Base-by-base conservation (phyloP, 495 filamentous ascomycete species). In the Aspergillus carlsbadensis region DNA sequence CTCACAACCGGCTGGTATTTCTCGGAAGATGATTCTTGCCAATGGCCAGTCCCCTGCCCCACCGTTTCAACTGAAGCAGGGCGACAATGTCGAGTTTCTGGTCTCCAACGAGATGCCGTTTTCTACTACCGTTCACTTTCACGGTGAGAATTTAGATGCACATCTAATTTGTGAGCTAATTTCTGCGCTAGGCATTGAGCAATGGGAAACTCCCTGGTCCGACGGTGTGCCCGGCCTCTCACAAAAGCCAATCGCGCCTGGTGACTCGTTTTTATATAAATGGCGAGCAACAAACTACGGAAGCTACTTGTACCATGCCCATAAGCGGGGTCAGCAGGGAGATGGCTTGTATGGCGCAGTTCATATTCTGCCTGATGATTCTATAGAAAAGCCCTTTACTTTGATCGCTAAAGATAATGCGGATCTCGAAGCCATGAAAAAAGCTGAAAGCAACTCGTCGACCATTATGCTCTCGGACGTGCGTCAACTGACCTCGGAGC, bases 1-100 rank as follows among this genome's bases (percentile, higher is more conserved):
- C 18, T 54, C 43, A 22, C 50, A 52, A 0, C 57, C 53, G 4
- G 58, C 60, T 14, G 64, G 64, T n/a, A 54, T 57, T 10, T 15
- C 52, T 35, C 61, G 78, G 48, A 61, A 78, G 33, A 69, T 81
- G 20, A 73, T 85, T 10, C 72, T 84, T 8, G 75, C 78, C 44
- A 86, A 85, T 64, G 80, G 78, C 6, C 77, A 81, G 15, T 82
- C 76, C 43, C 83, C 83, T 0, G 82, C 78, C 0, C 83, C 82
- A 1, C 41, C 75, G 70, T 83, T 57, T 73, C 75, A 57, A 65
- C 78, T 21, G 74, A 80, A 60, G 75, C 59, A 84, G 71, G 83
- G 81, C 10, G 81, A 85, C 61, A 70, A 71, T 46, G 79, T 85
- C 45, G 75, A 85, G 45, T 78, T 86, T 15, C 70, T 74, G 5